Evolutionary conservation across 768 basidiomycete genomes (phyloP).

Genomic region (Lactifluus subvellereus): DNA sequence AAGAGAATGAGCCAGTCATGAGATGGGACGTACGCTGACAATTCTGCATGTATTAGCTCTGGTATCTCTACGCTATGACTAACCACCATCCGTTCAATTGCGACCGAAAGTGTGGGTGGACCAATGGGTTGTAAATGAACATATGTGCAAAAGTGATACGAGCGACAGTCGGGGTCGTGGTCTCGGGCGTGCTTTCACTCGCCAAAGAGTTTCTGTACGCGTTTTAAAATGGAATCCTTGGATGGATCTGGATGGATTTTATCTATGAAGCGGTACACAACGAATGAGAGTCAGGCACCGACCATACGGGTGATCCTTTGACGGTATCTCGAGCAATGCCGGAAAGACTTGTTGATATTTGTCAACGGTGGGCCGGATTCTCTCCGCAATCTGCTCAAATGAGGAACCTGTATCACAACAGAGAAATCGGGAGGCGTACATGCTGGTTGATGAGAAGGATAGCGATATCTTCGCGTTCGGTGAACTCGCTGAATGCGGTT

Average conservation of each 20-base stretch:
- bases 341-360: constrained; percentile 95
- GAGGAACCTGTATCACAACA: constrained; percentile 1
- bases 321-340: constrained; percentile 93
- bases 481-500: constrained; percentile 89
- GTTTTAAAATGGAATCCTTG: constrained; percentile 92
- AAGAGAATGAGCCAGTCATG: constrained; percentile 67
- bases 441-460: constrained; percentile 98
- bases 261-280: constrained; percentile 22
- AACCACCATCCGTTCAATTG: neutral
- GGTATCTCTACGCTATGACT: constrained; percentile 7
- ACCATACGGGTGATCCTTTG: constrained; percentile 99
- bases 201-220: constrained; percentile 94
- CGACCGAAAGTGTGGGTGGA: neutral
- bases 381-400: constrained; percentile 78
- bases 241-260: constrained; percentile 62
- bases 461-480: constrained; percentile 89
- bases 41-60: constrained; percentile 27
- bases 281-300: constrained; percentile 26
- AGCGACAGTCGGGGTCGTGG: neutral
- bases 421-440: constrained; percentile 43
- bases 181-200: constrained; percentile 47
- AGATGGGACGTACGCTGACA: constrained; percentile 43
- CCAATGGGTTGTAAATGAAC: neutral
- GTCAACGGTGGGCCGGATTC: constrained; percentile 92
- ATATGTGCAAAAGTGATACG: neutral